Base-by-base conservation (phyloP, 208 protist genomes). In the Trypanosoma brucei region DNA sequence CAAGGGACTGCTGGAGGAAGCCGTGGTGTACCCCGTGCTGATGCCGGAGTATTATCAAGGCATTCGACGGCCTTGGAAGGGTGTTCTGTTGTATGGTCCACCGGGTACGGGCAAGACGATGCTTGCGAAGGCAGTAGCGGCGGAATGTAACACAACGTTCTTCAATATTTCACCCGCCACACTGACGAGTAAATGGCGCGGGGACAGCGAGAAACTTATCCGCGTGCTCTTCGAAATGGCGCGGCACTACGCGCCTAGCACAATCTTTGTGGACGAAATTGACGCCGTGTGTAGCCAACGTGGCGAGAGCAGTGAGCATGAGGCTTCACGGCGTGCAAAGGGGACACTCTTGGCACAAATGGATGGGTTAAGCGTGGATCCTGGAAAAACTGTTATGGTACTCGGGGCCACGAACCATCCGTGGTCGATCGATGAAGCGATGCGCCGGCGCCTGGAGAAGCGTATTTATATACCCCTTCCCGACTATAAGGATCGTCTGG, bases 331-430 rank as follows among this genome's bases (percentile, higher is more conserved):
- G 8, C 84, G 98, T 31, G 96, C 99, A 2, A 99, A 99, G 74
- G 99, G 97, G 22, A 99, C 99, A 62, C 97, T 99, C 38, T 83
- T 99, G 4, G 96, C 99, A 22, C 98, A 99, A 82, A 91, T 96
- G 86, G 90, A 97, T 59, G 94, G 91, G 44, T 88, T 92, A 5
- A 83, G 86, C 33, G 82, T 91, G 1, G 83, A 91, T 57, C 45
- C 59, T 36, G 69, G 68, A 11, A 92, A 96, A 60, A 75, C 84
- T 22, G 91, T 97, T 22, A 94, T 97, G 81, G 92, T 97, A 39
- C 83, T 97, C 30, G 94, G 89, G 53, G 94, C 94, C 9, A 97
- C 91, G 2, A 97, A 97, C 65, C 86, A 92, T 55, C 94, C 94
- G 11, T 95, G 89, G 84, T 88, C 94, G 55, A 93, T 97, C 56